A percentile compares a stretch with the other conserved stretches of the same genome.
These are phyloP conservation scores for Tolypocladium inflatum DNA, from an alignment of 2,329 filamentous ascomycete genomes.

Conservation along the genomic window DNA sequence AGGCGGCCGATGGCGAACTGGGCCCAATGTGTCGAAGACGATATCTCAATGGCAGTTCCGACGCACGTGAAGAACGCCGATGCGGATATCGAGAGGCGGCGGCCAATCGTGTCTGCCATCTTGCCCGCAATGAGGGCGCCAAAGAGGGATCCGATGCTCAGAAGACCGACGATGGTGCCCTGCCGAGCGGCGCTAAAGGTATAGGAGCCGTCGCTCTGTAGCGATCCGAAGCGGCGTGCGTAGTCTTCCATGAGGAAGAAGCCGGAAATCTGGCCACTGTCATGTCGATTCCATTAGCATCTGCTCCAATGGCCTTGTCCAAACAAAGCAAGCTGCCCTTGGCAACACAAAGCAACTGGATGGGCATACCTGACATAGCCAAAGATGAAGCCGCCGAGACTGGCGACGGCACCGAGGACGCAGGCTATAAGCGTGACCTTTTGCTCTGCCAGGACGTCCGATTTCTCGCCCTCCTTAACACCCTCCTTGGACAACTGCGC, in stretches of 20 bases:
- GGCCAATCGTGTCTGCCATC: constrained; percentile 52
- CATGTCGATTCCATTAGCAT: not conserved
- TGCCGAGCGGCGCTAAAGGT: constrained; percentile 49
- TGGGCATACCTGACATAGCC: constrained; percentile 41
- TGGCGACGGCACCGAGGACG: constrained; percentile 40
- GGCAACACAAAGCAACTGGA: too few relatives aligned
- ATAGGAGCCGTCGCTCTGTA: constrained; percentile 25
- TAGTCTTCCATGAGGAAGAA: constrained; percentile 54
- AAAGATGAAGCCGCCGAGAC: constrained; percentile 48
- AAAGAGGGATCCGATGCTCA: constrained; percentile 49
- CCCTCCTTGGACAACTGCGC: not conserved
- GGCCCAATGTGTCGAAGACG: constrained; percentile 45
- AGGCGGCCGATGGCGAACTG: constrained; percentile 57
- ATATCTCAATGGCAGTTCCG: constrained; percentile 55
- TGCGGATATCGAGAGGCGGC: constrained; percentile 51
- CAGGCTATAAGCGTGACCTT: constrained; percentile 30
- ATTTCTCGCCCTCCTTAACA: not conserved
- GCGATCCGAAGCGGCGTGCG: constrained; percentile 40
- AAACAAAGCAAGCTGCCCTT: not conserved
- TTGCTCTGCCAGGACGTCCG: not conserved
- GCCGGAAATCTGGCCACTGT: constrained; percentile 50
- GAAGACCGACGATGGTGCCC: constrained; percentile 52
- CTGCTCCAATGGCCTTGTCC: not conserved
- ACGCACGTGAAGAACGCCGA: constrained; percentile 54
- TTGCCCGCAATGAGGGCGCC: constrained; percentile 50